Conservation (phyloP, 106 monocot species). For the Phalaenopsis equestris region DNA sequence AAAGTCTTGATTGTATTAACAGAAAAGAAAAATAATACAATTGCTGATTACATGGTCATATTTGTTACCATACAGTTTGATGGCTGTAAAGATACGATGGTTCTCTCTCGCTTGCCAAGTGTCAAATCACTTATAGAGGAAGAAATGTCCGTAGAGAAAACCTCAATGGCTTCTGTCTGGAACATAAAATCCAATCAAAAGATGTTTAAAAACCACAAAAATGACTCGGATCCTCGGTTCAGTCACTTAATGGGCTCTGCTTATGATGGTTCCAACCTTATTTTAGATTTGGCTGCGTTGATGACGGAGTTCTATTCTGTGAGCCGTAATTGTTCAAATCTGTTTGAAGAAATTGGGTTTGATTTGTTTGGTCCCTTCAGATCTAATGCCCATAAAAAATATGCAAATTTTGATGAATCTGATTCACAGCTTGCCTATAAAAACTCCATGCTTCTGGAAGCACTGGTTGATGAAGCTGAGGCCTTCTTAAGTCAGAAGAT, state of each 20-base stretch:
- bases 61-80: constrained; percentile 27
- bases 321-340: constrained; percentile 14
- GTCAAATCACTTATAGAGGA: constrained; percentile 58
- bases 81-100: constrained; percentile 2
- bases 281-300: constrained; percentile 33
- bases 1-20: too few relatives aligned
- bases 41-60: background rate
- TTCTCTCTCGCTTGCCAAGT: constrained; percentile 20
- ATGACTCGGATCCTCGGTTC: constrained; percentile 10
- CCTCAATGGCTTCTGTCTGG: constrained; percentile 1
- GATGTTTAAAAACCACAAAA: constrained; percentile 14
- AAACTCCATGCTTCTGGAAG: constrained; percentile 25
- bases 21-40: too few relatives aligned
- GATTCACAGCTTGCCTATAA: constrained; percentile 16
- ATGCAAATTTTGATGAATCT: constrained; percentile 13
- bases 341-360: constrained; percentile 13
- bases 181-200: constrained; percentile 14
- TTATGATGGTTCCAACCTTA: constrained; percentile 22
- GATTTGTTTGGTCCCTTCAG: constrained; percentile 24
- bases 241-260: constrained; percentile 3
- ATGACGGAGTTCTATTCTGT: constrained; percentile 39
- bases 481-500: constrained; percentile 16
- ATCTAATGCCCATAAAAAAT: constrained; percentile 16
- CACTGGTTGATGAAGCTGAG: constrained; percentile 26
- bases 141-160: constrained; percentile 37